Evolutionary conservation across 129 eudicot genomes (phyloP).

Genomic region (Centaurea solstitialis): DNA sequence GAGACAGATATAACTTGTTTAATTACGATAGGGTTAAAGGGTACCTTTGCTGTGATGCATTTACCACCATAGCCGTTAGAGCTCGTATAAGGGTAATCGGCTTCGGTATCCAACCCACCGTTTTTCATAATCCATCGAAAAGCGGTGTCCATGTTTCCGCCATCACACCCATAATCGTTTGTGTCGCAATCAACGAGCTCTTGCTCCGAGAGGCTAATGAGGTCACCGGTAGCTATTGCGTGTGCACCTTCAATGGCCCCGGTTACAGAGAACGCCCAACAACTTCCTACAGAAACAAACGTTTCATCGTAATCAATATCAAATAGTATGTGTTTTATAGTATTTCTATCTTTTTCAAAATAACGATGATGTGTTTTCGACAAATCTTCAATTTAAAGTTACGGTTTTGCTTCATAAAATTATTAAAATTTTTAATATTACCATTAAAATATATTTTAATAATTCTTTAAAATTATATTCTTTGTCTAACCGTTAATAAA

Average conservation of each 20-base stretch:
- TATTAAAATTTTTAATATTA: too few relatives aligned
- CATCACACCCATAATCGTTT: slow-evolving; percentile 55
- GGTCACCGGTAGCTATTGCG: slow-evolving; percentile 50
- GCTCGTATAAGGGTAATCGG: slow-evolving; percentile 52
- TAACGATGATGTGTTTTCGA: neutral
- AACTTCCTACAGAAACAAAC: slow-evolving; percentile 45
- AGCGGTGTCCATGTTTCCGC: slow-evolving; percentile 63
- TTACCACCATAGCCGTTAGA: slow-evolving; percentile 40
- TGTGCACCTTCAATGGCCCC: slow-evolving; percentile 69
- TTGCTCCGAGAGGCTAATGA: slow-evolving; percentile 68
- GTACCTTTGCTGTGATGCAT: slow-evolving; percentile 53
- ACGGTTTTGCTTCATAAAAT: neutral
- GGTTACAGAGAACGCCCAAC: slow-evolving; percentile 69
- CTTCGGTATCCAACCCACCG: slow-evolving; percentile 58
- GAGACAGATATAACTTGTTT: too few relatives aligned
- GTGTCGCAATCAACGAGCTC: slow-evolving; percentile 65
- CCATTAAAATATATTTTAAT: too few relatives aligned
- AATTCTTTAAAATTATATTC: too few relatives aligned
- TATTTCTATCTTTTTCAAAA: neutral
- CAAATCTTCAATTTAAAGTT: neutral
- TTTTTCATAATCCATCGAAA: slow-evolving; percentile 51
- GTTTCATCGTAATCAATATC: neutral
- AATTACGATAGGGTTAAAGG: neutral
- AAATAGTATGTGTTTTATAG: neutral
- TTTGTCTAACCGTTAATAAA: too few relatives aligned